Evolutionary conservation across 2,329 filamentous ascomycete species (phyloP).

Genomic region (Tolypocladium sp.): DNA sequence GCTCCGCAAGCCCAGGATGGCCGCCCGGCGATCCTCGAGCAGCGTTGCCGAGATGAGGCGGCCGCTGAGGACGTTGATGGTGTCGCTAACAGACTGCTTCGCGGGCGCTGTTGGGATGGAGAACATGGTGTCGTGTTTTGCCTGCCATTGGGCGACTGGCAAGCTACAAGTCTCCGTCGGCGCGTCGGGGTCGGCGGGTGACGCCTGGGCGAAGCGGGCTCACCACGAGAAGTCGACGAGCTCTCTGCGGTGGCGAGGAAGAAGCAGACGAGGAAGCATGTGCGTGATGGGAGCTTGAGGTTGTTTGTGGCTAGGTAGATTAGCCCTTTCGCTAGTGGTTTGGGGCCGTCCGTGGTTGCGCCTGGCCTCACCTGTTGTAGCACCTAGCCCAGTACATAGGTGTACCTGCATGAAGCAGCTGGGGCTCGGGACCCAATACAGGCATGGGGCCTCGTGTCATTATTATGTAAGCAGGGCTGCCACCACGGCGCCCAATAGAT

Average conservation of each 20-base stretch:
- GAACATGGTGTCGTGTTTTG: constrained; percentile 39
- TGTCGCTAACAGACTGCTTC: constrained; percentile 92
- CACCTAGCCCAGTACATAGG: not conserved
- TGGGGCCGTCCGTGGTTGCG: not conserved
- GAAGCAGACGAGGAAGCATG: not conserved
- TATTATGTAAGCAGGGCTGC: no score
- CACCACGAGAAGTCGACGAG: not conserved
- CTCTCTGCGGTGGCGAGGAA: not conserved
- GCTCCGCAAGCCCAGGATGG: constrained; percentile 85
- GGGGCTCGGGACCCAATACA: no score
- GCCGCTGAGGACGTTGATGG: constrained; percentile 81
- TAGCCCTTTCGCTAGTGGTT: not conserved
- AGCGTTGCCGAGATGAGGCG: constrained; percentile 83
- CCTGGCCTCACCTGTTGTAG: no score
- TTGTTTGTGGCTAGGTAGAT: not conserved
- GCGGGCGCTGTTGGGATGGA: constrained; percentile 67
- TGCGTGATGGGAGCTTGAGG: not conserved
- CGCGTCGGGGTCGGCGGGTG: not conserved
- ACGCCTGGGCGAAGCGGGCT: not conserved
- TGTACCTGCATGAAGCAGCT: no score
- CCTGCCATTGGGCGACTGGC: constrained; percentile 18
- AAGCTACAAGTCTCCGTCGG: not conserved
- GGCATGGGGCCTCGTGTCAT: no score
- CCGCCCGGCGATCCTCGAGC: constrained; percentile 86
- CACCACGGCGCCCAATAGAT: no score